These are phyloP conservation scores for Rhexocercosporidium sp. DNA, from an alignment of 2,329 filamentous ascomycete genomes.

Conservation along the genomic window DNA sequence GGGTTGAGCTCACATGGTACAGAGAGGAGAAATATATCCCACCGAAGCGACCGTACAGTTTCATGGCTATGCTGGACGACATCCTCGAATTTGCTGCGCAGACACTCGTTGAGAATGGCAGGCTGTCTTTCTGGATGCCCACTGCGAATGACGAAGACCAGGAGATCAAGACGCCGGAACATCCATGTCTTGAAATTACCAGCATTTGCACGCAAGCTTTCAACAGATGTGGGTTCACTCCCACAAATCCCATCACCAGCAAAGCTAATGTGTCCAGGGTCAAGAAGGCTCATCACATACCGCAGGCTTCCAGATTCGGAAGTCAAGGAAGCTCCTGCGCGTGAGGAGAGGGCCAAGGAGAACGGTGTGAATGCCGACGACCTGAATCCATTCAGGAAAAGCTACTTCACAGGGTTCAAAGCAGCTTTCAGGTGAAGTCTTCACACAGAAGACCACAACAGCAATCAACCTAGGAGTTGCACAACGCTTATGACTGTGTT, in stretches of 20 bases:
- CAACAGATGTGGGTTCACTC: constrained; percentile 72
- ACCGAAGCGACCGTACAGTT: constrained; percentile 91
- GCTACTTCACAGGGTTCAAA: constrained; percentile 51
- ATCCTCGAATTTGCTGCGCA: constrained; percentile 81
- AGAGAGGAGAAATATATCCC: constrained; percentile 74
- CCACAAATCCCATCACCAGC: neutral
- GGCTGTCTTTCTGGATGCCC: constrained; percentile 97
- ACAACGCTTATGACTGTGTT: no score
- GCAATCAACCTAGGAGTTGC: no score
- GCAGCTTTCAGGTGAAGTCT: constrained; percentile 29
- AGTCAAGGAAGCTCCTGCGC: constrained; percentile 47
- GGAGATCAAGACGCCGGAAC: constrained; percentile 76
- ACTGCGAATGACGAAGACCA: constrained; percentile 81
- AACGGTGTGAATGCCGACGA: constrained; percentile 64
- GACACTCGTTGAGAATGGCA: constrained; percentile 77
- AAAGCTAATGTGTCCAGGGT: constrained; percentile 62
- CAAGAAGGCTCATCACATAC: constrained; percentile 86
- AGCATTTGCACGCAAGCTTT: constrained; percentile 85
- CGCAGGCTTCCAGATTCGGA: constrained; percentile 67
- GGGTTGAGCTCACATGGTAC: neutral
- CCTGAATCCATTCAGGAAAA: constrained; percentile 68
- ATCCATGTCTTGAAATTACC: constrained; percentile 76
- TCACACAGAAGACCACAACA: neutral
- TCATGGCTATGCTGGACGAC: constrained; percentile 87
- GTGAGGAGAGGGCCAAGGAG: constrained; percentile 42